Evolutionary conservation across 768 basidiomycete genomes (phyloP).

Genomic region (Hygrophoropsis aurantiaca): DNA sequence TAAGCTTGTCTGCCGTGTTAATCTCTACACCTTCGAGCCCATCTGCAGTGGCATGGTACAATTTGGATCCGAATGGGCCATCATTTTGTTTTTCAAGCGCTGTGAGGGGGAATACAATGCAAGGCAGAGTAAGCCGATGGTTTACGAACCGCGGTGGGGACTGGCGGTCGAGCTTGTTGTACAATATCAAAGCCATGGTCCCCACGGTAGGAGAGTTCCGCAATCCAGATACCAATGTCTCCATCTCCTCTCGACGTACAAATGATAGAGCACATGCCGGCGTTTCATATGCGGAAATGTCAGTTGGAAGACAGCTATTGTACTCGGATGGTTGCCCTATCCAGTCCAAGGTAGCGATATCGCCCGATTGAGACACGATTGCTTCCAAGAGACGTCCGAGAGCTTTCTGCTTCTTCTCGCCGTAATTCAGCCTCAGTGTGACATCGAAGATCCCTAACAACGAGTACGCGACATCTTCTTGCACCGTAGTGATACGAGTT

Average conservation of each 20-base stretch:
- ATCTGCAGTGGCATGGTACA: no score
- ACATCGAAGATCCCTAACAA: no score
- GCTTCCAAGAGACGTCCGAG: no score
- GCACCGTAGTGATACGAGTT: no score
- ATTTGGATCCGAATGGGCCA: not conserved
- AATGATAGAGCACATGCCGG: not conserved
- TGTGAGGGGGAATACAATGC: constrained; percentile 1
- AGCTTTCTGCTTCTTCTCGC: no score
- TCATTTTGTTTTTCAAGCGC: not conserved
- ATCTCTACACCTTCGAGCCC: not conserved
- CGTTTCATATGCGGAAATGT: not conserved
- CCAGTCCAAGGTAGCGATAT: no score
- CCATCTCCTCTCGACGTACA: not conserved
- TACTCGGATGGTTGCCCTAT: no score
- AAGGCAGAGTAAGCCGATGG: not conserved
- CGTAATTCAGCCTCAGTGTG: no score
- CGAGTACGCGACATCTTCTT: no score
- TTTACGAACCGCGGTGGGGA: not conserved
- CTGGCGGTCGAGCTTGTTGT: not conserved
- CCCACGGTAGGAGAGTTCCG: not conserved
- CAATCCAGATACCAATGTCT: not conserved
- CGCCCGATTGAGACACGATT: no score
- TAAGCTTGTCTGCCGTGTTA: not conserved
- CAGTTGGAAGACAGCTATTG: no score
- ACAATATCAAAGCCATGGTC: not conserved